Base-by-base conservation (phyloP, 192 early-diverging fungal species). In the Phlyctochytrium planicorne region DNA sequence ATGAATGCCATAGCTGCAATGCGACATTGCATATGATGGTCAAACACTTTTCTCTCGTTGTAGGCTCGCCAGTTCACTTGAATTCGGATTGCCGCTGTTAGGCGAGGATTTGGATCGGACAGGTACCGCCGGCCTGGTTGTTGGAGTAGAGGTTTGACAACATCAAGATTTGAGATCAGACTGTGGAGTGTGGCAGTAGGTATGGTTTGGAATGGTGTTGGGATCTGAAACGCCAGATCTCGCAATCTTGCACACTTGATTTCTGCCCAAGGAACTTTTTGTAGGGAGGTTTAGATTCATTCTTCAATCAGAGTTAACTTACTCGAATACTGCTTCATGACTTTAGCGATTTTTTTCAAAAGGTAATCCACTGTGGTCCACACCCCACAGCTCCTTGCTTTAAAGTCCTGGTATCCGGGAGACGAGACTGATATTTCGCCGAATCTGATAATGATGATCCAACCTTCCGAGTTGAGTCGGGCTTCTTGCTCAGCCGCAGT, bases 91-190 rank as follows among this genome's bases (percentile, higher is more conserved):
- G 70, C 70, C 12, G 70, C 70, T 23, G 65, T 34, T 3, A n/a
- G 20, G 25, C 12, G 10, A 16, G 36, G 50, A 6, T 72, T 34
- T 3, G 17, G 16, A 6, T 62, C 70, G 47, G 30, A 31, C 10
- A 56, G 57, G 57, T 66, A 72, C 12, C 57, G 33, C n/a, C 59
- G 63, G 0, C 70, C 70, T 2, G 70, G 70, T 10, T 53, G 56
- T 37, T 23, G 65, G 27, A 72, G 30, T 1, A 72, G 30, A 20
- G 10, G 34, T 1, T 53, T 25, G 0, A 72, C 65, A 47, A 63
- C 64, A 14, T 57, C 57, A 2, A 57, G 17, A 60, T 72, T 72
- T 29, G 56, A 59, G 16, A 66, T 20, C 2, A 71, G 4, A 12
- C 27, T 10, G n/a, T 32, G 53, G 10, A 71, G 25, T 1, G 30